phyloP scores from a whole-genome alignment of 202 grass and related monocot genomes.

The Tripidium arundinaceum region DNA sequence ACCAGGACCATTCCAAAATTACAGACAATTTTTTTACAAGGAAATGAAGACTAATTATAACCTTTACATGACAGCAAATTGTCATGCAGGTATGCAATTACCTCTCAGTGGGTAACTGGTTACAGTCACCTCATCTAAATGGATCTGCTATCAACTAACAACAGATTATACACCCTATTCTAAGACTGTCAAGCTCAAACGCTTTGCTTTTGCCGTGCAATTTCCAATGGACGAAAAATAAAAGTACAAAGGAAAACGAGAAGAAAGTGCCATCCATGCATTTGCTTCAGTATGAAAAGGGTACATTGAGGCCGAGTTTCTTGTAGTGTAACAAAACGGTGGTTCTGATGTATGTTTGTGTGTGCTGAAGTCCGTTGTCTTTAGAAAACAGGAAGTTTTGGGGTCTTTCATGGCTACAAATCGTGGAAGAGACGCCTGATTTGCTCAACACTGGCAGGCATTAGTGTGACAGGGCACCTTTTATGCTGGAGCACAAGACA shows the following conservation, averaged over 20 bases:
- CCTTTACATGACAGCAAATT: too few species aligned
- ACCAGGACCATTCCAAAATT: not conserved
- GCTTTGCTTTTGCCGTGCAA: not conserved
- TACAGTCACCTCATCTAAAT: not conserved
- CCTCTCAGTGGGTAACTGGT: not conserved
- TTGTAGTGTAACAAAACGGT: not conserved
- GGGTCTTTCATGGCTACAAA: constrained; percentile 45
- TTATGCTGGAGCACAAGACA: constrained; percentile 61
- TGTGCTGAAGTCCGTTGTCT: not conserved
- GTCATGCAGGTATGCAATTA: not conserved
- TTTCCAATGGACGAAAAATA: not conserved
- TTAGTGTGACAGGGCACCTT: constrained; percentile 71
- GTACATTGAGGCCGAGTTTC: not conserved
- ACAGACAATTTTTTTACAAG: not conserved
- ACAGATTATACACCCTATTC: constrained; percentile 5
- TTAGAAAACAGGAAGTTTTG: not conserved
- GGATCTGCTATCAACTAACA: not conserved
- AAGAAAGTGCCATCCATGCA: not conserved
- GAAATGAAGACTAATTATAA: too few species aligned
- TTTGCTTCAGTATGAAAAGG: not conserved
- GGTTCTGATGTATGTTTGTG: not conserved
- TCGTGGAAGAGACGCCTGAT: constrained; percentile 94
- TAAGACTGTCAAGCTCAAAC: not conserved
- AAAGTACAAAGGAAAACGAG: not conserved
- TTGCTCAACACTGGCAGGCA: constrained; percentile 75